Evolutionary conservation across 2,329 filamentous ascomycete genomes (phyloP).

Genomic region (Pseudodiploospora longispora): DNA sequence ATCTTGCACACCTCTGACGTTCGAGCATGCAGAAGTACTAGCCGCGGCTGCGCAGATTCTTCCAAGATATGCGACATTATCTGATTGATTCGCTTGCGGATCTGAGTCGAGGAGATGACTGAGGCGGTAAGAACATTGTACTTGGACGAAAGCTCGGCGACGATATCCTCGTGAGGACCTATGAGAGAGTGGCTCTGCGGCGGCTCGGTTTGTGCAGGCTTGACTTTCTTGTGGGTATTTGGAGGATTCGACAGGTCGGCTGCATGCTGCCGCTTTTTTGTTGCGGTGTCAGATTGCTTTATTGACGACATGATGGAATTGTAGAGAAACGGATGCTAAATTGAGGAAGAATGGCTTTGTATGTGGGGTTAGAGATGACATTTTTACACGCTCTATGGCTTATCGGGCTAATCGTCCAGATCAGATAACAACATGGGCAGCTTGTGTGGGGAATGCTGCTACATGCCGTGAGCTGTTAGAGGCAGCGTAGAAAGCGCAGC

Average conservation of each 20-base stretch:
- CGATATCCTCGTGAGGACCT: constrained; percentile 33
- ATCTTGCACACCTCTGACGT: constrained; percentile 52
- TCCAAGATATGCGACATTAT: constrained; percentile 36
- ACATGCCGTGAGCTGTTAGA: too few relatives aligned
- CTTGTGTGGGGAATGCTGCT: too few relatives aligned
- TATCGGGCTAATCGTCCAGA: too few relatives aligned
- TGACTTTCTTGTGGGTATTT: constrained; percentile 5
- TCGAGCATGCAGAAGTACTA: constrained; percentile 44
- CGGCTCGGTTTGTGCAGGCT: constrained; percentile 3
- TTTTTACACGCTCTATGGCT: too few relatives aligned
- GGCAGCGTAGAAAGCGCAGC: too few relatives aligned
- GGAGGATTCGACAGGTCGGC: not conserved
- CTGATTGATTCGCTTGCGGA: constrained; percentile 44
- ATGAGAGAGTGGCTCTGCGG: constrained; percentile 16
- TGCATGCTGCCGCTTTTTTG: constrained; percentile 8
- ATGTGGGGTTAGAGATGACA: too few relatives aligned
- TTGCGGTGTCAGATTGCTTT: not conserved
- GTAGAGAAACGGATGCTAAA: not conserved
- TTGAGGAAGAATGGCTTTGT: too few relatives aligned
- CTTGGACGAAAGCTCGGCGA: constrained; percentile 34
- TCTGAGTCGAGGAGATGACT: constrained; percentile 52
- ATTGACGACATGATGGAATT: constrained; percentile 5
- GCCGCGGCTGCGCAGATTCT: constrained; percentile 16
- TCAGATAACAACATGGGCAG: too few relatives aligned
- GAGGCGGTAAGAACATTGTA: constrained; percentile 45